Evolutionary conservation across 352 stramenopile genomes (phyloP).

Genomic region (Pythium pyrilobum): DNA sequence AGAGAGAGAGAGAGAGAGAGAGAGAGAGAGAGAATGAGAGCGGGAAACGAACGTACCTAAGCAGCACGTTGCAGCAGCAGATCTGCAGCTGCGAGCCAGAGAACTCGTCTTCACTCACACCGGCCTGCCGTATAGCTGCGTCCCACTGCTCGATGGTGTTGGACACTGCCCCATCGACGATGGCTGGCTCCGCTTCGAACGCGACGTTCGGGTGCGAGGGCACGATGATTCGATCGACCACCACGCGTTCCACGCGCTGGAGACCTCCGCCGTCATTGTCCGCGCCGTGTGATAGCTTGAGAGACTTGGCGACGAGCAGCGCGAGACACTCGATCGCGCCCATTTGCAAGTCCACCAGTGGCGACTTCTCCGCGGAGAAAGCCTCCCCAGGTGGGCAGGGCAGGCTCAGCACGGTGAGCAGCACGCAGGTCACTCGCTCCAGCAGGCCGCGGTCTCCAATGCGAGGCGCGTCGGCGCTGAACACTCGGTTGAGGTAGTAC

Average conservation of each 20-base stretch:
- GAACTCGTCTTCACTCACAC: background rate
- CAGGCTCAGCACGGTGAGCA: slow-evolving; percentile 52
- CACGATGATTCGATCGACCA: slow-evolving; percentile 14
- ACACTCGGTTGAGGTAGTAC: slow-evolving; percentile 70
- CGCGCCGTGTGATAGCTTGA: background rate
- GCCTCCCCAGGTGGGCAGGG: slow-evolving; percentile 14
- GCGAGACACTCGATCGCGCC: slow-evolving; percentile 67
- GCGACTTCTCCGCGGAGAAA: slow-evolving; percentile 20
- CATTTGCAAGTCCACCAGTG: slow-evolving; percentile 57
- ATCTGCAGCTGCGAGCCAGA: slow-evolving; percentile 36
- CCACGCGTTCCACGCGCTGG: background rate
- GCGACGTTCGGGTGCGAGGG: background rate
- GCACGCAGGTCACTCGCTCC: slow-evolving; percentile 22
- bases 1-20: background rate
- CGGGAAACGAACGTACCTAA: slow-evolving; percentile 46
- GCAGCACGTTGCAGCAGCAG: slow-evolving; percentile 58
- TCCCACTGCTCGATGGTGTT: slow-evolving; percentile 30
- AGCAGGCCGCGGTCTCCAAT: background rate
- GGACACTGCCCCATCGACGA: background rate
- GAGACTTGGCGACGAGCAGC: slow-evolving; percentile 26
- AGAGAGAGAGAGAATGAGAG: too few species aligned
- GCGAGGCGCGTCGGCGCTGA: slow-evolving; percentile 29
- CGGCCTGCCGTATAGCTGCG: background rate
- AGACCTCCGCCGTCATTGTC: background rate
- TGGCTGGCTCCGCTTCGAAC: background rate